phyloP scores from a whole-genome alignment of 1,284 basidiomycete genomes.

The Trichosporon coremiiforme region DNA sequence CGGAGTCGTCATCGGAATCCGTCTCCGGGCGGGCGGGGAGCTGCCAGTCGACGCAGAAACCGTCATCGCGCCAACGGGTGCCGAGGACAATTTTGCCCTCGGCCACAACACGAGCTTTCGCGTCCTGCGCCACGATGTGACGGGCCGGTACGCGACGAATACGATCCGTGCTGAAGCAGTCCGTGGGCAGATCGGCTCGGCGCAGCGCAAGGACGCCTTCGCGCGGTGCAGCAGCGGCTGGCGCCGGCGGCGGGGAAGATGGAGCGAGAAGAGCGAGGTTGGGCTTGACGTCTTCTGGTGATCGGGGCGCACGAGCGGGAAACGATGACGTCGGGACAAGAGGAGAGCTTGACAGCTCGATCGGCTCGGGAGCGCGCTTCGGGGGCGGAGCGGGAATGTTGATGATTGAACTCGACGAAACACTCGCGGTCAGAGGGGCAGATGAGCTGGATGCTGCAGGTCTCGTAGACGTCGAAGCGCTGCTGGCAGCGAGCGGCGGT shows the following conservation, averaged over 20 bases:
- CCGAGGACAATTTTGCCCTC: slow-evolving; percentile 51
- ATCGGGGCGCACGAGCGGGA: background rate
- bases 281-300: slow-evolving; percentile 11
- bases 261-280: background rate
- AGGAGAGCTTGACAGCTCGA: background rate
- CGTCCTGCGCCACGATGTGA: slow-evolving; percentile 6
- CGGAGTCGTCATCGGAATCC: background rate
- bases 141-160: background rate
- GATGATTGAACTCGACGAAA: background rate
- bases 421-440: background rate
- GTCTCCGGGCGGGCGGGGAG: background rate
- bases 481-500: background rate
- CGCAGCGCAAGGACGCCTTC: slow-evolving; percentile 4
- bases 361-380: background rate
- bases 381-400: background rate
- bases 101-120: background rate
- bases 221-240: background rate
- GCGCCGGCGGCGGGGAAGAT: background rate
- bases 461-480: background rate
- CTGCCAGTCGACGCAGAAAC: slow-evolving; percentile 17
- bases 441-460: background rate
- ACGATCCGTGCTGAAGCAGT: background rate
- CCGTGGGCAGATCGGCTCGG: background rate
- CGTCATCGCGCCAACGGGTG: slow-evolving; percentile 49
- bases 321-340: background rate